Evolutionary conservation across 2,329 filamentous ascomycete genomes (phyloP).

Genomic region (Trichophyton rubrum): DNA sequence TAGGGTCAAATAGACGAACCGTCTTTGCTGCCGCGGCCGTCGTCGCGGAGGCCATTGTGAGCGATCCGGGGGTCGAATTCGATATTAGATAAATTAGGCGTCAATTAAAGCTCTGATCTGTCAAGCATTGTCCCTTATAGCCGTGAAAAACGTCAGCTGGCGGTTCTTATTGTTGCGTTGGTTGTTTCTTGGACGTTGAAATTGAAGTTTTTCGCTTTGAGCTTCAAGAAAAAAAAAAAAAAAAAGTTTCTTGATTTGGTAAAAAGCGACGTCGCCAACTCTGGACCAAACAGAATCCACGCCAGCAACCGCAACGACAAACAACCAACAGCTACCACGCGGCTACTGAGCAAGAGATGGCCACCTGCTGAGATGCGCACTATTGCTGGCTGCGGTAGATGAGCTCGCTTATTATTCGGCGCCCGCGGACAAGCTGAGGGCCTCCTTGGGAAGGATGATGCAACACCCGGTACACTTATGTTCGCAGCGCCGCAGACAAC

Average conservation of each 20-base stretch:
- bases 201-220: not conserved
- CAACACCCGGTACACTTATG: not conserved
- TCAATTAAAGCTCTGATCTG: not conserved
- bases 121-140: not conserved
- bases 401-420: not conserved
- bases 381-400: not conserved
- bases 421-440: not conserved
- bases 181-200: not conserved
- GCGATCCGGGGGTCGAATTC: not conserved
- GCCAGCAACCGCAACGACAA: not conserved
- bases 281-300: not conserved
- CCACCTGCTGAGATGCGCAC: not conserved
- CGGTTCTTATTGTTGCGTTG: not conserved
- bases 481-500: not conserved
- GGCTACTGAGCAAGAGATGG: not conserved
- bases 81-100: not conserved
- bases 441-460: constrained; percentile 1
- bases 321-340: not conserved
- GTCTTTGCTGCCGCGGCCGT: constrained; percentile 10
- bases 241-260: not conserved
- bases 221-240: not conserved
- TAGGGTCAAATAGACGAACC: constrained; percentile 12
- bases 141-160: not conserved
- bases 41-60: constrained; percentile 6
- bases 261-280: not conserved